phyloP scores from a whole-genome alignment of 2,329 filamentous ascomycete genomes.

The Stagonosporopsis vannaccii region DNA sequence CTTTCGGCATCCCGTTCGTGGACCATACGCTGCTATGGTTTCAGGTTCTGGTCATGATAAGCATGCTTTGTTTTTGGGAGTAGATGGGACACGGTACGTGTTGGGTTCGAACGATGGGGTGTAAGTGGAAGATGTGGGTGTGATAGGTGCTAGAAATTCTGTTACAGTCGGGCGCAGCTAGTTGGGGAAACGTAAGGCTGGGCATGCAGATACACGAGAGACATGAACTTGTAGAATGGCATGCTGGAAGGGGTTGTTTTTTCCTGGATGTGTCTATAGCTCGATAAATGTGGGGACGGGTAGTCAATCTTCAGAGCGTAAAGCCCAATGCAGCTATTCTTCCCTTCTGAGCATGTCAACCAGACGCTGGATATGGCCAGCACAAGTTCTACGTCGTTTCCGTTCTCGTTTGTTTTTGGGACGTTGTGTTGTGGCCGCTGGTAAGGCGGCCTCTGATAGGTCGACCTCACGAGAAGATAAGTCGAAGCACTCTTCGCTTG shows the following conservation, averaged over 20 bases:
- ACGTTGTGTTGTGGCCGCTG: neutral
- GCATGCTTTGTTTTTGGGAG: neutral
- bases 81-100: too few relatives aligned
- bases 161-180: too few relatives aligned
- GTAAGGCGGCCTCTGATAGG: neutral
- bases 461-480: neutral
- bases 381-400: neutral
- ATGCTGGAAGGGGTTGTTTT: too few relatives aligned
- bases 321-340: neutral
- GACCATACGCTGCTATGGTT: too few relatives aligned
- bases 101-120: too few relatives aligned
- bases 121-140: too few relatives aligned
- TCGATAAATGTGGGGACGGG: too few relatives aligned
- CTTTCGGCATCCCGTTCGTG: neutral
- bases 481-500: neutral
- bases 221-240: neutral
- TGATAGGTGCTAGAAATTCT: too few relatives aligned
- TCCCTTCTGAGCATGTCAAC: neutral
- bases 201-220: neutral
- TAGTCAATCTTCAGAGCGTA: too few relatives aligned
- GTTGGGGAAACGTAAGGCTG: too few relatives aligned
- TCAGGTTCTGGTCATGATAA: too few relatives aligned
- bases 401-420: neutral
- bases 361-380: neutral
- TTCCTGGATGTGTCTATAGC: too few relatives aligned